Evolutionary conservation across 78 protist genomes (phyloP), one percentile per base, ranked within the genome.

Genomic region (Carpediemonas membranifera): DNA sequence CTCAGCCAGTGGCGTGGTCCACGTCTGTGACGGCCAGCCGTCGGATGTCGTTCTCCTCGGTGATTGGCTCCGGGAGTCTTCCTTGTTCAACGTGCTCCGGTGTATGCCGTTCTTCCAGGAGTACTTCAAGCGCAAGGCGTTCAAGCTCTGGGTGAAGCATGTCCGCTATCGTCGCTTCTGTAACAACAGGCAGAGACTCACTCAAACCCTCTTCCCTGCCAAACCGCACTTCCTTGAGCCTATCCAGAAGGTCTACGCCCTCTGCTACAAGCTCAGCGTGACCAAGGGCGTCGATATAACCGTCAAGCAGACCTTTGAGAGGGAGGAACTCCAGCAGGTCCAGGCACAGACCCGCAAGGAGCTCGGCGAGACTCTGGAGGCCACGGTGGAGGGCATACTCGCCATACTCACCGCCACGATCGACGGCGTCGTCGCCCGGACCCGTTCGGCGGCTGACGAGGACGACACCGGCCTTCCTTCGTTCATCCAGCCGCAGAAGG

Each of bases 1-100:
- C 51, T 73, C 80, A 0, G 64, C 76, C 18, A 37, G 65, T 16
- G 87, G 87, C 50, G 82, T 73, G 15, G 87, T 78, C 30, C 87
- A 83, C 60, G 65, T 78, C 27, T 51, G 5, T 14, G 78, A 80
- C n/a, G 62, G 51, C 25, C 41, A 37, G 33, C 64, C 72, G 11
- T 52, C 62, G 19, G 65, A 82, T 52, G 75, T 73, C 60, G 44
- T 66, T 1, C 59, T 68, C 0, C 70, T 82, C 3, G 31, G 72
- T 0, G 41, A 44, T 24, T 82, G 81, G 81, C 41, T 78, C 63
- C 44, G 65, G 36, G 53, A 71, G 43, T 19, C 69, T 7, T 19
- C 80, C 18, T 9, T 77, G 33, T 83, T 77, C 77, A 73, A 66
- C 71, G 69, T 60, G 28, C 60, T 82, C n/a, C 36, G 67, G 3